A percentile compares a stretch with the other conserved stretches of the same genome.
phyloP scores from a whole-genome alignment of 78 protist genomes.

The Paratrimastix pyriformis region DNA sequence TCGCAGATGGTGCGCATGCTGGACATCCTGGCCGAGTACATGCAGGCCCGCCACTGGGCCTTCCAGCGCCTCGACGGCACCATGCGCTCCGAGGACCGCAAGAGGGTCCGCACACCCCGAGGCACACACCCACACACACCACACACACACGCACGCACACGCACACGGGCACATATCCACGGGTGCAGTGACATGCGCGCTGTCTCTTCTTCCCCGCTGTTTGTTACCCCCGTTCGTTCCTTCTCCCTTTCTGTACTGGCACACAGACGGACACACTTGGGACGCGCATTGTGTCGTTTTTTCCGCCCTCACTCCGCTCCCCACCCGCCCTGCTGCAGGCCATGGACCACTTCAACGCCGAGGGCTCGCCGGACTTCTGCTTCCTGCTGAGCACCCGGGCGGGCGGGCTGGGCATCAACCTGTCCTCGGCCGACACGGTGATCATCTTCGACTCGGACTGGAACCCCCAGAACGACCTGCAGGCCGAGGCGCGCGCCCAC shows the following conservation, averaged over 20 bases:
- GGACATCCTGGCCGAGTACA: constrained; percentile 71
- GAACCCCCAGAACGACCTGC: constrained; percentile 46
- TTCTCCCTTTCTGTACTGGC: no score
- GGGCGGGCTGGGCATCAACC: constrained; percentile 27
- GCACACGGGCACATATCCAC: no score
- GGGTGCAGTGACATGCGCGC: no score
- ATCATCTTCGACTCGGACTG: constrained; percentile 36
- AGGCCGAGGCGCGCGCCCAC: constrained; percentile 29
- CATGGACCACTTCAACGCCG: constrained; percentile 79
- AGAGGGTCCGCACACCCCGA: neutral
- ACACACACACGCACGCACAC: no score
- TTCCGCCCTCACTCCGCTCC: neutral
- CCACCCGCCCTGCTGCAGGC: constrained; percentile 45
- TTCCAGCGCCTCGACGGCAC: constrained; percentile 82
- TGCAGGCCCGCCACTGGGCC: constrained; percentile 42
- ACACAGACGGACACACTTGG: no score
- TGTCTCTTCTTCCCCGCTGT: no score
- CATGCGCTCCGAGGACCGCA: constrained; percentile 48
- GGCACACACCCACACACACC: no score
- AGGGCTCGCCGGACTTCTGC: constrained; percentile 36
- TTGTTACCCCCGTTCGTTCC: neutral
- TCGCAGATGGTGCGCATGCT: constrained; percentile 70
- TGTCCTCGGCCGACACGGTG: constrained; percentile 23
- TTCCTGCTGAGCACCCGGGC: constrained; percentile 26
- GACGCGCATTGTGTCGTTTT: neutral